Conservation (phyloP, 495 filamentous ascomycete genomes). For the Neurospora sp. region DNA sequence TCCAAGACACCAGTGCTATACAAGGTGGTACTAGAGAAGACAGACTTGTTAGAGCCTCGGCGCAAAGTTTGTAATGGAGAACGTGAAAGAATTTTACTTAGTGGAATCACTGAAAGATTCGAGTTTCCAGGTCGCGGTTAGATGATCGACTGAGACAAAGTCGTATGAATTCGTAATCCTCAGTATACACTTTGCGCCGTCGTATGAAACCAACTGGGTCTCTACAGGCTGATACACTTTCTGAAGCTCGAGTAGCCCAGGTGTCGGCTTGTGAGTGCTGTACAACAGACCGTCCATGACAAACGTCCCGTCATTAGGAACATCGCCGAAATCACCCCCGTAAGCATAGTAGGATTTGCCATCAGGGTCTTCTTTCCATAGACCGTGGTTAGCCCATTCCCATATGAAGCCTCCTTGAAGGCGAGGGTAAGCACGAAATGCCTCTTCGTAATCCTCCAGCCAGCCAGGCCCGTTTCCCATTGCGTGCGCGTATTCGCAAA, state of each 20-base stretch:
- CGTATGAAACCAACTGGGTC: background rate
- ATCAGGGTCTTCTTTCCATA: conserved; percentile 39
- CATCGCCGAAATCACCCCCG: conserved; percentile 58
- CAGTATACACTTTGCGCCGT: conserved; percentile 13
- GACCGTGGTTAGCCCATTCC: conserved; percentile 66
- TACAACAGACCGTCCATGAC: conserved; percentile 56
- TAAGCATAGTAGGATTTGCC: conserved; percentile 51
- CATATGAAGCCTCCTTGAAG: conserved; percentile 64
- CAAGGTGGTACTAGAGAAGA: too few species aligned
- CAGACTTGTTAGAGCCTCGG: background rate
- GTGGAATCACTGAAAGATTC: conserved; percentile 1
- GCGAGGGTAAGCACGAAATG: conserved; percentile 44
- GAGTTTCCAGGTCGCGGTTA: conserved; percentile 17
- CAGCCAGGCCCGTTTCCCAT: conserved; percentile 67
- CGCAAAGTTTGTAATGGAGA: background rate
- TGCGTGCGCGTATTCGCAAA: conserved; percentile 61
- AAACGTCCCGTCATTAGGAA: conserved; percentile 55
- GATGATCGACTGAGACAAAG: conserved; percentile 40
- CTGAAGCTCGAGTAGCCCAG: conserved; percentile 49
- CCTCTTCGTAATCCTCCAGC: conserved; percentile 53
- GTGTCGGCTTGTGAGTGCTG: conserved; percentile 48
- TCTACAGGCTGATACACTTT: conserved; percentile 51
- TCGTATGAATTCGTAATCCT: conserved; percentile 41
- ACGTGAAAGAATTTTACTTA: conserved; percentile 1
- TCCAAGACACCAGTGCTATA: conserved; percentile 9